Conservation (phyloP, 2,329 filamentous ascomycete genomes). For the Claviceps purpurea region DNA sequence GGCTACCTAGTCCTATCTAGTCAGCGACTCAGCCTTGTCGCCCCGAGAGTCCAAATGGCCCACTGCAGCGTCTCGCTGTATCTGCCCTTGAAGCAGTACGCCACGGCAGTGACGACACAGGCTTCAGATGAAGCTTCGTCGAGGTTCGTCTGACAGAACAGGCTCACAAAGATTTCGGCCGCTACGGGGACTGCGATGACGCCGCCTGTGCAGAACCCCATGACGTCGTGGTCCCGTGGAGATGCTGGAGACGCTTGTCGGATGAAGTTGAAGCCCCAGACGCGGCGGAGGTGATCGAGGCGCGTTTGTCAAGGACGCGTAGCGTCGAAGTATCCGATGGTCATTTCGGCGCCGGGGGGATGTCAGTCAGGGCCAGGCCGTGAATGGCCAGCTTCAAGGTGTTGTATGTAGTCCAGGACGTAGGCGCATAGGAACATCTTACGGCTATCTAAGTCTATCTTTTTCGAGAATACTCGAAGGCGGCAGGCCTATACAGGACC, state of each 20-base stretch:
- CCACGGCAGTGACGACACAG: slow-evolving; percentile 24
- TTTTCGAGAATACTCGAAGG: too few species aligned
- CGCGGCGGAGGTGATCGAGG: slow-evolving; percentile 14
- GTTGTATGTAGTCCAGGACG: slow-evolving; percentile 22
- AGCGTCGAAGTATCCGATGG: slow-evolving; percentile 27
- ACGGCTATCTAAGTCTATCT: too few species aligned
- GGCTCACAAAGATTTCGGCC: slow-evolving; percentile 24
- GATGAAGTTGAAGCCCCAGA: slow-evolving; percentile 30
- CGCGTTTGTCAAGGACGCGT: slow-evolving; percentile 15
- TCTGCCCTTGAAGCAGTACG: slow-evolving; percentile 26
- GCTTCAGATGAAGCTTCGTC: slow-evolving; percentile 21
- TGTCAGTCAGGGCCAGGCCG: slow-evolving; percentile 25
- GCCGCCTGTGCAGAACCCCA: background rate
- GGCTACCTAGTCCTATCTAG: background rate
- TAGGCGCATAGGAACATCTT: slow-evolving; percentile 16
- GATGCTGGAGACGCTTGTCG: slow-evolving; percentile 24
- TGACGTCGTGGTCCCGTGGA: slow-evolving; percentile 7
- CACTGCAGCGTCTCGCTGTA: slow-evolving; percentile 25
- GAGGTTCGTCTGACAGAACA: slow-evolving; percentile 27
- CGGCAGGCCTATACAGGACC: too few species aligned
- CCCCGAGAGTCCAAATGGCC: slow-evolving; percentile 24
- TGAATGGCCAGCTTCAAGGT: slow-evolving; percentile 22
- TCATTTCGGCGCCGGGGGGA: slow-evolving; percentile 29
- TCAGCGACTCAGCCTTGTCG: slow-evolving; percentile 13
- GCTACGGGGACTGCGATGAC: slow-evolving; percentile 17